Evolutionary conservation across 2,329 filamentous ascomycete species (phyloP).

Genomic region (Lachnellula occidentalis): DNA sequence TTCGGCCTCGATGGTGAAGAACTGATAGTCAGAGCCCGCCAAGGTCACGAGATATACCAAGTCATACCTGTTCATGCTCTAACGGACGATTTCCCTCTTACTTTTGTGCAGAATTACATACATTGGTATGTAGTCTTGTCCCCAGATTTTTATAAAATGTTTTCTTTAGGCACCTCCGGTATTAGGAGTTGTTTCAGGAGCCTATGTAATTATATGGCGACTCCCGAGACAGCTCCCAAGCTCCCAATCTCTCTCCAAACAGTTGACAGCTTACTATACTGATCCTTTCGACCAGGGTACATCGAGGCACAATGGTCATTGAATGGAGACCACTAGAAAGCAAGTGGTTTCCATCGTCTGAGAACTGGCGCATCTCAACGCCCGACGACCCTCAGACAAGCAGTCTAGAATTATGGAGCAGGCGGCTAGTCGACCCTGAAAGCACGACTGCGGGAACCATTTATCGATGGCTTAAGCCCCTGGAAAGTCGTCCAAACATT

Average conservation of each 20-base stretch:
- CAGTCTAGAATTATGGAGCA: conserved; percentile 17
- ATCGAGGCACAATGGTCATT: conserved; percentile 1
- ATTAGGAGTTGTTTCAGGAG: too few species aligned
- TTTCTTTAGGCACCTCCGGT: too few species aligned
- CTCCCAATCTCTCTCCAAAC: too few species aligned
- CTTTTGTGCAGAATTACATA: conserved; percentile 11
- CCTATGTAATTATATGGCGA: too few species aligned
- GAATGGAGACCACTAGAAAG: conserved; percentile 20
- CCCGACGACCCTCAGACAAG: neutral
- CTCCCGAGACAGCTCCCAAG: too few species aligned
- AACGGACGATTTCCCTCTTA: conserved; percentile 9
- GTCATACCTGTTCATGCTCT: conserved; percentile 9
- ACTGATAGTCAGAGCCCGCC: conserved; percentile 27
- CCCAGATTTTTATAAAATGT: too few species aligned
- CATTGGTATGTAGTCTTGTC: conserved; percentile 9
- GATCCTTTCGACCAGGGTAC: neutral
- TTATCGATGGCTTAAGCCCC: conserved; percentile 29
- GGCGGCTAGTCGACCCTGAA: conserved; percentile 30
- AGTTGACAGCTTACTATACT: too few species aligned
- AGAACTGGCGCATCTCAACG: conserved; percentile 26
- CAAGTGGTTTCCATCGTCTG: conserved; percentile 27
- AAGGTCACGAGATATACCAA: conserved; percentile 8
- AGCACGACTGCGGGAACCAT: conserved; percentile 34
- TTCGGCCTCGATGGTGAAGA: conserved; percentile 24
- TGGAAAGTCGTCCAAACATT: conserved; percentile 35